Evolutionary conservation across 2,329 filamentous ascomycete genomes (phyloP).

Genomic region (Boeremia lycopersici): DNA sequence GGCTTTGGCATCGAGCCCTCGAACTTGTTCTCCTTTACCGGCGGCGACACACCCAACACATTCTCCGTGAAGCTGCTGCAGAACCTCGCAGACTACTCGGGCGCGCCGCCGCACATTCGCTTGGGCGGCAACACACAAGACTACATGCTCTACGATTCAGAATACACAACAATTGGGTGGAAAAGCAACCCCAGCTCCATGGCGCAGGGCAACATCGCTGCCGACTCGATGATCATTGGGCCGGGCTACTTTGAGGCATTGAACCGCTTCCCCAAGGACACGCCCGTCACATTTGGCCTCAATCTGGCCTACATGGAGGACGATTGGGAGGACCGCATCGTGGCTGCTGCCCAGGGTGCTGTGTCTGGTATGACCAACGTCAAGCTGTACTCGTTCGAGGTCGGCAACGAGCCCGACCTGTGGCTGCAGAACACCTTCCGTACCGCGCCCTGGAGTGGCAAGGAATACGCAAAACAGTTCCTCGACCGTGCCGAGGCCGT

Average conservation of each 20-base stretch:
- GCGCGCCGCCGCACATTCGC: slow-evolving; percentile 56
- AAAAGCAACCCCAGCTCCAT: slow-evolving; percentile 47
- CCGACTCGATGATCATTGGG: slow-evolving; percentile 55
- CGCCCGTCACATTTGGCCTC: slow-evolving; percentile 57
- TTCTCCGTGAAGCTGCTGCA: slow-evolving; percentile 56
- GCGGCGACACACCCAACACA: slow-evolving; percentile 49
- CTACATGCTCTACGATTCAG: slow-evolving; percentile 54
- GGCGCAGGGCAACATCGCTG: slow-evolving; percentile 50
- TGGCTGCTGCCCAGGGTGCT: slow-evolving; percentile 49
- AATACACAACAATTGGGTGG: slow-evolving; percentile 47
- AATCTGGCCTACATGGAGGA: slow-evolving; percentile 56
- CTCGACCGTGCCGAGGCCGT: slow-evolving; percentile 52
- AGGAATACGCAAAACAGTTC: slow-evolving; percentile 54
- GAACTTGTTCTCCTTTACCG: slow-evolving; percentile 60
- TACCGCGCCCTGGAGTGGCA: slow-evolving; percentile 51
- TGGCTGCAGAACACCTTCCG: slow-evolving; percentile 55
- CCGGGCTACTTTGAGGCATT: slow-evolving; percentile 56
- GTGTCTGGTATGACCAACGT: slow-evolving; percentile 46
- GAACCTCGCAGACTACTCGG: slow-evolving; percentile 57
- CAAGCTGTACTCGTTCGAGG: slow-evolving; percentile 51
- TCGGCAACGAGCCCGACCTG: slow-evolving; percentile 53
- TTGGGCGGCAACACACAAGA: slow-evolving; percentile 60
- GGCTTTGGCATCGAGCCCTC: slow-evolving; percentile 61
- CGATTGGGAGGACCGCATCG: slow-evolving; percentile 54
- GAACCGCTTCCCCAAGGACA: slow-evolving; percentile 57